phyloP scores from a whole-genome alignment of 192 early-diverging fungal species.

The Umbelopsis sp. region DNA sequence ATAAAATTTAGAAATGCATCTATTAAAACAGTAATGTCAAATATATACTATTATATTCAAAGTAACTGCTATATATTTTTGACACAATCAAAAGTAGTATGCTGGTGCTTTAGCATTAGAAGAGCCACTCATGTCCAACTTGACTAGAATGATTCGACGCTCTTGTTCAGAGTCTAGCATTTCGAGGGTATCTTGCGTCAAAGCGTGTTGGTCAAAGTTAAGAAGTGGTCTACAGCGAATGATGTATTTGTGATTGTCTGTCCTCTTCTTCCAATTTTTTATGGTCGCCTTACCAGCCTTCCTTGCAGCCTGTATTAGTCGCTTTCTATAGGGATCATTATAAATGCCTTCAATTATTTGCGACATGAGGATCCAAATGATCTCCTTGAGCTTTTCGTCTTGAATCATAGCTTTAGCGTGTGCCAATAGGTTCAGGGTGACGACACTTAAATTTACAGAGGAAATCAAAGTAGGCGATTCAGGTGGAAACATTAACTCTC shows the following conservation, averaged over 20 bases:
- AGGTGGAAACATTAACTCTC: neutral
- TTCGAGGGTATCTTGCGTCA: neutral
- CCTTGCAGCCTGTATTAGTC: neutral
- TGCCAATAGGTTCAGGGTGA: neutral
- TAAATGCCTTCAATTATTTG: neutral
- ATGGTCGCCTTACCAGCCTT: constrained; percentile 9
- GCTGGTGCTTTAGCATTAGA: neutral
- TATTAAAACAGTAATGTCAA: neutral
- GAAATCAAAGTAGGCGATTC: neutral
- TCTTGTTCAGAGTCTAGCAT: neutral
- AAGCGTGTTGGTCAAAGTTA: neutral
- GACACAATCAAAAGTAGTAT: neutral
- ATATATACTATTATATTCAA: neutral
- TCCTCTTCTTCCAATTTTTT: constrained; percentile 6
- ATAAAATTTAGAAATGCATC: neutral
- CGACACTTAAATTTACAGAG: neutral
- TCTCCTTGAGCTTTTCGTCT: neutral
- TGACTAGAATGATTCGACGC: neutral
- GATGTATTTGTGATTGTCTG: neutral
- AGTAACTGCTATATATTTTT: neutral
- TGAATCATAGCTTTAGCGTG: neutral
- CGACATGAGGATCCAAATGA: constrained; percentile 3
- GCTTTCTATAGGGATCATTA: neutral
- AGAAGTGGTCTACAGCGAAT: neutral
- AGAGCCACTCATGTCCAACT: neutral